These are phyloP conservation scores for Dactylellina leptospora DNA, from an alignment of 2,329 filamentous ascomycete genomes.

Conservation along the genomic window DNA sequence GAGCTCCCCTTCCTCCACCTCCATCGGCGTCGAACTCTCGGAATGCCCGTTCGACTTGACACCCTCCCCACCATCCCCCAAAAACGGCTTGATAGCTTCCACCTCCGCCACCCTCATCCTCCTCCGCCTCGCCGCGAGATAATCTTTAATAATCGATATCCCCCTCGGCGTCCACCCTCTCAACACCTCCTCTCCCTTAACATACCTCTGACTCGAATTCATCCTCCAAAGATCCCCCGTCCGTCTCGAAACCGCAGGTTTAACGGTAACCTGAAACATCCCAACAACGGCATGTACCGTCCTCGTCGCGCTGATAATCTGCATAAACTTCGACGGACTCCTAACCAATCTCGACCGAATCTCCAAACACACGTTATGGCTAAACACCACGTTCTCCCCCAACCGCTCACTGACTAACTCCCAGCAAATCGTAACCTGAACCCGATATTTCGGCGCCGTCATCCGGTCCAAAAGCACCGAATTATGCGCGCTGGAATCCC, in stretches of 20 bases:
- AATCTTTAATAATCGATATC: constrained; percentile 90
- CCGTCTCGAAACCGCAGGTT: constrained; percentile 87
- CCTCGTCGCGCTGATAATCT: constrained; percentile 83
- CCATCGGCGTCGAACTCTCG: constrained; percentile 57
- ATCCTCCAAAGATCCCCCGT: constrained; percentile 95
- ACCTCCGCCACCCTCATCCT: constrained; percentile 80
- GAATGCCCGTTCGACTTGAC: constrained; percentile 58
- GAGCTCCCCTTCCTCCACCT: constrained; percentile 62
- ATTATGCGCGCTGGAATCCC: constrained; percentile 93
- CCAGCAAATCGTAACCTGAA: constrained; percentile 88
- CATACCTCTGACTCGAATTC: constrained; percentile 92
- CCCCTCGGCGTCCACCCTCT: constrained; percentile 86
- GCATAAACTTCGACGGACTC: constrained; percentile 84
- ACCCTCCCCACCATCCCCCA: constrained; percentile 62
- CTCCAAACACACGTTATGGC: constrained; percentile 80
- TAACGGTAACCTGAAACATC: constrained; percentile 85
- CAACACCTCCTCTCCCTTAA: constrained; percentile 91
- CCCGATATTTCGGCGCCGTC: constrained; percentile 89
- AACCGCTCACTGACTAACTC: constrained; percentile 84
- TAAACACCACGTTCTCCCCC: constrained; percentile 87
- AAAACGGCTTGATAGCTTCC: constrained; percentile 74
- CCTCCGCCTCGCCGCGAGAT: constrained; percentile 77
- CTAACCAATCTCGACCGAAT: constrained; percentile 73
- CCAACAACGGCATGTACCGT: constrained; percentile 86
- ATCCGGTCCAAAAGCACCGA: constrained; percentile 93